A percentile compares a stretch with the other conserved stretches of the same genome.
phyloP scores from a whole-genome alignment of 768 basidiomycete genomes.

The Russula griseocarnosa region DNA sequence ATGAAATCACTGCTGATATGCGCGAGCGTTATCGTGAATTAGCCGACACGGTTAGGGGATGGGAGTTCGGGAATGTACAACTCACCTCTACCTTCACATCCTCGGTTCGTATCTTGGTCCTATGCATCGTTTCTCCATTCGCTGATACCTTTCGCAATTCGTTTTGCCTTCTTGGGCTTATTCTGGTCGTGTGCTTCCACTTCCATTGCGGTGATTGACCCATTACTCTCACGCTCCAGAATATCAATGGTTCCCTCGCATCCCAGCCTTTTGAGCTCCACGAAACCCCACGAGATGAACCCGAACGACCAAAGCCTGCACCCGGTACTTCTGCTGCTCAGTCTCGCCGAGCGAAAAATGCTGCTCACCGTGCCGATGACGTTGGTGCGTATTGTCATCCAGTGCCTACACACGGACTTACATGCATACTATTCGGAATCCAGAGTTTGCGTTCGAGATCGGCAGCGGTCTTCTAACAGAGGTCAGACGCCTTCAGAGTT shows the following conservation, averaged over 20 bases:
- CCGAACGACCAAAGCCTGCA: conserved; percentile 57
- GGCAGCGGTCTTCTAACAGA: conserved; percentile 89
- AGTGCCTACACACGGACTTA: background rate
- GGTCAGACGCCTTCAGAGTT: conserved; percentile 84
- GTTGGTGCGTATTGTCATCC: conserved; percentile 55
- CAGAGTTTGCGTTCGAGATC: conserved; percentile 98
- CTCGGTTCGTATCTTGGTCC: conserved; percentile 46
- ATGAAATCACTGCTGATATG: conserved; percentile 62
- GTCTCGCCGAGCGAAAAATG: conserved; percentile 86
- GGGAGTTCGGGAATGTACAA: conserved; percentile 78
- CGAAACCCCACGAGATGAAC: conserved; percentile 56
- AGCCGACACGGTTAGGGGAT: conserved; percentile 64
- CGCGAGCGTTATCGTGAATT: conserved; percentile 73
- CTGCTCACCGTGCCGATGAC: conserved; percentile 84
- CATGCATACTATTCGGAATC: conserved; percentile 25
- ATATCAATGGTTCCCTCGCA: conserved; percentile 35
- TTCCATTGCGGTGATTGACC: conserved; percentile 20
- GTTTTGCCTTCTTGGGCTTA: conserved; percentile 24
- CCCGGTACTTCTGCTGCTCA: conserved; percentile 75
- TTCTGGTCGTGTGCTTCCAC: conserved; percentile 19
- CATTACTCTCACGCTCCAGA: conserved; percentile 12
- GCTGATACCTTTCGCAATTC: conserved; percentile 8
- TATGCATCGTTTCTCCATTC: conserved; percentile 11
- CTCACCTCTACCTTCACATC: conserved; percentile 64
- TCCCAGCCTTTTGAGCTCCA: conserved; percentile 28